phyloP scores from a whole-genome alignment of 257 asterid genomes.

The Solanum paucissectum region DNA sequence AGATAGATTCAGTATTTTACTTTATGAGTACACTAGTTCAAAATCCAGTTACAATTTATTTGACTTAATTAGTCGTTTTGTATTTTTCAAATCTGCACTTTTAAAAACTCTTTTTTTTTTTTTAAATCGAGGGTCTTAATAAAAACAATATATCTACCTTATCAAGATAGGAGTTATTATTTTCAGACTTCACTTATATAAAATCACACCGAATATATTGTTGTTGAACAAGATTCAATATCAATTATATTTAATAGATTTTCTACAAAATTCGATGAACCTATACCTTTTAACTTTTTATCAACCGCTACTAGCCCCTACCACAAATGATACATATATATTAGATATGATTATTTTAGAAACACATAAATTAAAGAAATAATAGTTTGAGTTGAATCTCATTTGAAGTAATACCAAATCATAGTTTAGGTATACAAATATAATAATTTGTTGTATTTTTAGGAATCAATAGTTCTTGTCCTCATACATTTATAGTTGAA shows the following conservation, averaged over 20 bases:
- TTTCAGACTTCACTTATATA: too few species aligned
- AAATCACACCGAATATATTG: background rate
- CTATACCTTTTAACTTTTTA: background rate
- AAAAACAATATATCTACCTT: background rate
- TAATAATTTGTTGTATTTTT: background rate
- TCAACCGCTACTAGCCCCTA: background rate
- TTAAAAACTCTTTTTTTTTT: background rate
- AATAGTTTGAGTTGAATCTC: background rate
- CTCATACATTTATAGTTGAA: background rate
- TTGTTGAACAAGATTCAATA: background rate
- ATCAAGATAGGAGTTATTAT: background rate
- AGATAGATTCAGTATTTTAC: background rate
- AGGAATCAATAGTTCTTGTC: background rate
- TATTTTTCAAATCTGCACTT: background rate
- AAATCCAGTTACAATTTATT: background rate
- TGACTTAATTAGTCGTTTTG: background rate
- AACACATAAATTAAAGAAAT: background rate
- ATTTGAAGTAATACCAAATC: background rate
- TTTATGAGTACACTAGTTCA: background rate
- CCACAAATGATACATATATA: background rate
- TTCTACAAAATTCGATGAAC: background rate
- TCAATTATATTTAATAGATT: background rate
- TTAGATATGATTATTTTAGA: background rate
- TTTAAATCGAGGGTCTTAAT: fast-evolving
- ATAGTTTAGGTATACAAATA: background rate